Base-by-base conservation (phyloP, 208 protist genomes). In the Wallacemonas sp. region DNA sequence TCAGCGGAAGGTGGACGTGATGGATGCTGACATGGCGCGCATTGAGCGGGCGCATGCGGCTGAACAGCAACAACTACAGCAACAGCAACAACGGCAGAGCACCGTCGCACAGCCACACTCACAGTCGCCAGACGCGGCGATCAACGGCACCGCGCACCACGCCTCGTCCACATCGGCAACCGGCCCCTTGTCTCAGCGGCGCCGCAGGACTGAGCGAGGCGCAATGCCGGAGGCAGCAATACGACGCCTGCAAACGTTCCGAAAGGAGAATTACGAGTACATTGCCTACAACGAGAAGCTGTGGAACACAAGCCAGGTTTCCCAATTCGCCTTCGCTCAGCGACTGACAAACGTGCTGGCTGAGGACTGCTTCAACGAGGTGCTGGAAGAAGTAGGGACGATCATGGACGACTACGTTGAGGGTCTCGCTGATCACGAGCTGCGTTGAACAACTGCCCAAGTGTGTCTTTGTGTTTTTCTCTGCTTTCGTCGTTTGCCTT, bases 341-440 rank as follows among this genome's bases (percentile, higher is more conserved):
- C 77, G 88, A 8, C 76, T 96, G n/a, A 94, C 84, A 0, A 75
- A 84, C 11, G 79, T 68, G 17, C 62, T 96, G 22, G 11, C 78
- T 6, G 84, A 94, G 15, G 91, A 96, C 69, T 85, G 77, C 31
- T 81, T 90, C 38, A 39, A 66, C 9, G 91, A 96, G 63, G 86
- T 96, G 47, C 72, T 90, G 67, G 44, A 71, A 0, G 91, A 96
- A 67, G 88, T 96, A n/a, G 71, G 64, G 12, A 47, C 39, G 26
- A 90, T 88, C 30, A 81, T 96, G 78, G 85, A 93, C 69, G 86
- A 90, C 27, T 96, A 96, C 68, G 86, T 94, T 17, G 88, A 94
- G 34, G 88, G 86, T 3, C 72, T 96, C 19, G 77, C 73, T 8
- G 79, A 86, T 1, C 91, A 96, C 68, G 91, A 96, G 65, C 56